These are phyloP conservation scores for Gillenia trifoliata DNA, from an alignment of 306 rosid genomes.

Conservation along the genomic window DNA sequence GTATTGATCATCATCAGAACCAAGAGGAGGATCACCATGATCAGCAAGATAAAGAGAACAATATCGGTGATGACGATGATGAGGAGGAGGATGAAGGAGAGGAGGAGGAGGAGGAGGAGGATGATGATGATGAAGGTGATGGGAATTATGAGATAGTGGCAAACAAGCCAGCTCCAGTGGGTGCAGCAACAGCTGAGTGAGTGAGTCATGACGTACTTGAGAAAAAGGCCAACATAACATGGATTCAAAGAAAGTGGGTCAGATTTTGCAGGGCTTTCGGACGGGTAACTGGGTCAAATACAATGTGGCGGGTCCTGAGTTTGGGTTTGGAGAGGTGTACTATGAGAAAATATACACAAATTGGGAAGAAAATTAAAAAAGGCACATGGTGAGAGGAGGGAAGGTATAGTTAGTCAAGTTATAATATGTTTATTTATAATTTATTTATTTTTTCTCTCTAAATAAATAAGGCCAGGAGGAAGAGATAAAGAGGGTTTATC, in stretches of 20 bases:
- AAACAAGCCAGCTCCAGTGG: constrained; percentile 45
- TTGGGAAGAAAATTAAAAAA: not conserved
- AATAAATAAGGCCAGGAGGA: constrained; percentile 44
- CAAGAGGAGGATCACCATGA: constrained; percentile 3
- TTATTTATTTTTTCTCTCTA: constrained; percentile 55
- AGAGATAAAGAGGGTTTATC: constrained; percentile 5
- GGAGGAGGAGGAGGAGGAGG: constrained; percentile 43
- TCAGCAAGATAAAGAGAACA: constrained; percentile 32
- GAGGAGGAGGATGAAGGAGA: constrained; percentile 39
- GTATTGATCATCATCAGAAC: not conserved
- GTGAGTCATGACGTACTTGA: not conserved
- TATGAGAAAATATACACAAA: constrained; percentile 1
- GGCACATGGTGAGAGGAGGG: too few relatives aligned
- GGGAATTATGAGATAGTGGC: constrained; percentile 61
- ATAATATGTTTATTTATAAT: constrained; percentile 41
- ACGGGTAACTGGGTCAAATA: constrained; percentile 11
- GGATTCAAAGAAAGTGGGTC: constrained; percentile 7
- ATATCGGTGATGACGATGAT: not conserved
- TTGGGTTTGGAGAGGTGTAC: constrained; percentile 5
- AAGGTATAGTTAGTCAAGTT: constrained; percentile 24
- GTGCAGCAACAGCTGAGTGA: constrained; percentile 32
- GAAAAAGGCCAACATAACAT: not conserved
- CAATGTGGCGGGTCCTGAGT: not conserved
- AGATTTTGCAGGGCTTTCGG: constrained; percentile 2
- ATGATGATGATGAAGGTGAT: constrained; percentile 48